Evolutionary conservation across 108 stramenopile genomes (phyloP), one percentile per base, ranked within the genome.

Genomic region (Stephanodiscus triporus): DNA sequence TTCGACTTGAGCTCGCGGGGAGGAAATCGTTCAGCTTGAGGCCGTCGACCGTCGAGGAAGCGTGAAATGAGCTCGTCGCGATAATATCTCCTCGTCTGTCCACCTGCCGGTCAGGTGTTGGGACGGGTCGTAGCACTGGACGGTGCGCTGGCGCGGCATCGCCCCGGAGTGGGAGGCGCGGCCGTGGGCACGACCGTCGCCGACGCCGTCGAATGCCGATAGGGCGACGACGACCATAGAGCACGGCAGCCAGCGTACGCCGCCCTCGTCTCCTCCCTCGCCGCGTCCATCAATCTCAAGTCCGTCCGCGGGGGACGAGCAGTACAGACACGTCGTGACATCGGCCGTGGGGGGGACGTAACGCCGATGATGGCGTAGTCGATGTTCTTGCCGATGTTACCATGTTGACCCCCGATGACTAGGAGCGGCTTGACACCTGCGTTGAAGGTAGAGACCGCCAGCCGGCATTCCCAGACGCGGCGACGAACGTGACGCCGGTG

Each of bases 1-100:
- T 95, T 95, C 26, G 91, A 91, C 59, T 91, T 93, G 53, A 95
- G 82, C 85, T 95, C 67, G 62, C 83, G 19, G 78, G 78, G 16
- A 95, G 65, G 69, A 95, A 95, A 26, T 95, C 94, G 76, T 95
- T 95, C 22, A 95, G 70, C 78, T 95, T 95, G 50, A 89, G 63
- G 14, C 92, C 94, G 24, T 90, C 83, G 8, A 1, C 94, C 94
- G 17, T 49, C 60, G 56, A 89, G 80, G 72, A 92, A 95, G 17
- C 83, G 79, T 0, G 68, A 60, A 56, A 93, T 89, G 58, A 95
- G 73, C 50, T 88, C 81, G 63, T 95, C 94, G 49, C 91, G 89
- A 91, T 20, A 75, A 66, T 10, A 85, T 80, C 70, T 95, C 94
- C 53, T 93, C 94, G 14, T 72, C 79, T 1, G 94, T 93, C 94